Conservation (phyloP, 2,329 filamentous ascomycete species). For the Penicillium freii region DNA sequence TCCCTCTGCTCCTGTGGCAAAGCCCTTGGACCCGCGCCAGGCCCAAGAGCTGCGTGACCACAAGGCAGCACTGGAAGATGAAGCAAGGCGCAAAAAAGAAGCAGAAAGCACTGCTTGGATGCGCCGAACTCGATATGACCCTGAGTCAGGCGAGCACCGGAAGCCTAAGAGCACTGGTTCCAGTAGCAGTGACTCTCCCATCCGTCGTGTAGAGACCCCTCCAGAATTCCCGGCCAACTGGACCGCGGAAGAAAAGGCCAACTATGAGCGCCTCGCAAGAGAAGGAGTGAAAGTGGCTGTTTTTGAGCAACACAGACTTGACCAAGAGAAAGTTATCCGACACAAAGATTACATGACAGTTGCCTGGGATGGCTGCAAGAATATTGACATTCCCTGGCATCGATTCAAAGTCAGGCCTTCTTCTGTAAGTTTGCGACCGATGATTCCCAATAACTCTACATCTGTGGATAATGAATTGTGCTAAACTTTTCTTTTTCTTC, state of each 20-base stretch:
- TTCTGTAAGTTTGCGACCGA: not conserved
- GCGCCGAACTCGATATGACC: not conserved
- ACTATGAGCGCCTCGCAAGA: not conserved
- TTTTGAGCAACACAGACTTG: not conserved
- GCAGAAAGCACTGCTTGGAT: slow-evolving; percentile 6
- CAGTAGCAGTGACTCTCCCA: not conserved
- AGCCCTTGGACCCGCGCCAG: slow-evolving; percentile 1
- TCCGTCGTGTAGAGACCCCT: slow-evolving; percentile 3
- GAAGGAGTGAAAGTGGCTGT: slow-evolving; percentile 2
- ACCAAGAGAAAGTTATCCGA: not conserved
- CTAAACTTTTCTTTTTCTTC: not conserved
- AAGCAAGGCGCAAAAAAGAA: not conserved
- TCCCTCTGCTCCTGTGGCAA: not conserved
- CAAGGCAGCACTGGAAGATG: not conserved
- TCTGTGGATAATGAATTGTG: not conserved
- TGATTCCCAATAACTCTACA: not conserved
- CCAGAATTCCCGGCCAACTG: not conserved
- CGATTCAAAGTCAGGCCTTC: slow-evolving; percentile 1
- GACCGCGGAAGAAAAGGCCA: slow-evolving; percentile 3
- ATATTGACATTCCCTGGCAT: slow-evolving; percentile 11
- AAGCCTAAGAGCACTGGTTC: not conserved
- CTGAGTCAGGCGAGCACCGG: not conserved
- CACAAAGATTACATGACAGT: not conserved
- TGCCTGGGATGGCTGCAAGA: slow-evolving; percentile 7
- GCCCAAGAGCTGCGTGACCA: not conserved